Evolutionary conservation across 441 rosid species (phyloP).

Genomic region (Eutrema salsugineum): DNA sequence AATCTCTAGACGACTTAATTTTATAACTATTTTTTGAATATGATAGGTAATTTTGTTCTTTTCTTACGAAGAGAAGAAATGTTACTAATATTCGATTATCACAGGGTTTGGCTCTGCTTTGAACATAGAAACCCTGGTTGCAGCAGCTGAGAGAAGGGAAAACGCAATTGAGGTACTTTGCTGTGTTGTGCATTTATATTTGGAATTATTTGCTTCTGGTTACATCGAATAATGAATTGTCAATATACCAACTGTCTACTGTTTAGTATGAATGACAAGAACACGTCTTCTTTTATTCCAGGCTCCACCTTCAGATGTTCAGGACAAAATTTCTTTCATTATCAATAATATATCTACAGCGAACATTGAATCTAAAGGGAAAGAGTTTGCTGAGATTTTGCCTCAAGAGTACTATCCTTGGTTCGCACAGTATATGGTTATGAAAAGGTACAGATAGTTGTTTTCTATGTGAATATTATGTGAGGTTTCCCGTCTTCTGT

Average conservation of each 20-base stretch:
- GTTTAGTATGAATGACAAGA: background rate
- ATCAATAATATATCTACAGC: constrained; percentile 85
- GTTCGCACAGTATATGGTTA: constrained; percentile 99
- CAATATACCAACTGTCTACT: background rate
- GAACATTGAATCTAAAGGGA: constrained; percentile 83
- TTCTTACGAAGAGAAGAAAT: background rate
- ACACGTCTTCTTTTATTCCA: constrained; percentile 34
- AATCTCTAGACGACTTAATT: constrained; percentile 30
- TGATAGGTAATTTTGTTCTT: background rate
- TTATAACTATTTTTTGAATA: background rate
- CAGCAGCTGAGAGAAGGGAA: constrained; percentile 98
- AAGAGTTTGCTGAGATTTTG: constrained; percentile 81
- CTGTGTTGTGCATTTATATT: background rate
- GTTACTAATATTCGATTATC: constrained; percentile 8
- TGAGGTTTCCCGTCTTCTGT: background rate
- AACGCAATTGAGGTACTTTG: constrained; percentile 76
- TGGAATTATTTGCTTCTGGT: background rate
- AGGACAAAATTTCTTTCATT: constrained; percentile 91
- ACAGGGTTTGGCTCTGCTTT: constrained; percentile 97
- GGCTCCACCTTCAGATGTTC: constrained; percentile 86
- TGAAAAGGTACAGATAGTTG: constrained; percentile 76
- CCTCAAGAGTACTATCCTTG: constrained; percentile 87
- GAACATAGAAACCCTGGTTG: constrained; percentile 96
- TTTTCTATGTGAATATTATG: background rate
- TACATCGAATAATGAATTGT: constrained; percentile 8